A percentile compares a stretch with the other conserved stretches of the same genome.
Evolutionary conservation across 2,329 filamentous ascomycete genomes (phyloP).

Genomic region (Didymella keratinophila): DNA sequence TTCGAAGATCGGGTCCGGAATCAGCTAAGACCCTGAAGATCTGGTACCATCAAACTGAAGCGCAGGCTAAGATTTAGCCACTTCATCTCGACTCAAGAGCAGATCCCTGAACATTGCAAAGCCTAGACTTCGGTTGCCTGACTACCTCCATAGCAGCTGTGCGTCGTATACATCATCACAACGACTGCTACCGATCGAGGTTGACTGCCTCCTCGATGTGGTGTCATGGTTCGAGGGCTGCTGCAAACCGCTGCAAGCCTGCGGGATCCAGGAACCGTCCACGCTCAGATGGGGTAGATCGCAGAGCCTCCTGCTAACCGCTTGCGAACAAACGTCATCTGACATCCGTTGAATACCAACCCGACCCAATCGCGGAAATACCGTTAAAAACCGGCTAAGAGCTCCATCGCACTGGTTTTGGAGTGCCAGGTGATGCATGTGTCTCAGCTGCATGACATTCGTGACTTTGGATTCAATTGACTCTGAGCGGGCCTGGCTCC

Average conservation of each 20-base stretch:
- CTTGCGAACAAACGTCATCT: conserved; percentile 19
- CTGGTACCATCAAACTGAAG: conserved; percentile 15
- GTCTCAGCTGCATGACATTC: conserved; percentile 25
- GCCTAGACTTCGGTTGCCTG: conserved; percentile 20
- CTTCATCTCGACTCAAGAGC: conserved; percentile 23
- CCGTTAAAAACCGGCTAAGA: conserved; percentile 24
- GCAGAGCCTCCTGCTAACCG: conserved; percentile 43
- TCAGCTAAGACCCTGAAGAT: conserved; percentile 4
- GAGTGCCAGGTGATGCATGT: conserved; percentile 42
- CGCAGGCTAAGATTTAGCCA: conserved; percentile 7
- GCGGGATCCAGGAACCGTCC: conserved; percentile 33
- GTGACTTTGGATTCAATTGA: conserved; percentile 22
- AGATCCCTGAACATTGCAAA: conserved; percentile 15
- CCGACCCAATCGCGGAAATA: conserved; percentile 33
- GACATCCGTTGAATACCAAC: conserved; percentile 29
- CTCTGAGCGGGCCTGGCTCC: background rate
- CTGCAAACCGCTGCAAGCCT: conserved; percentile 23
- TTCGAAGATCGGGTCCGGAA: conserved; percentile 3
- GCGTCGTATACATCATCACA: conserved; percentile 13
- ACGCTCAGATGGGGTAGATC: conserved; percentile 45
- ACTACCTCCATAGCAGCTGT: conserved; percentile 19
- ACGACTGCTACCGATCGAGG: background rate
- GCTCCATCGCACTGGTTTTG: conserved; percentile 39
- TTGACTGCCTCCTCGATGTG: background rate
- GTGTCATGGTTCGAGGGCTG: conserved; percentile 8